Evolutionary conservation across 176 grass and related monocot species (phyloP), one percentile per base, ranked within the genome.

Genomic region (Musa beccarii): DNA sequence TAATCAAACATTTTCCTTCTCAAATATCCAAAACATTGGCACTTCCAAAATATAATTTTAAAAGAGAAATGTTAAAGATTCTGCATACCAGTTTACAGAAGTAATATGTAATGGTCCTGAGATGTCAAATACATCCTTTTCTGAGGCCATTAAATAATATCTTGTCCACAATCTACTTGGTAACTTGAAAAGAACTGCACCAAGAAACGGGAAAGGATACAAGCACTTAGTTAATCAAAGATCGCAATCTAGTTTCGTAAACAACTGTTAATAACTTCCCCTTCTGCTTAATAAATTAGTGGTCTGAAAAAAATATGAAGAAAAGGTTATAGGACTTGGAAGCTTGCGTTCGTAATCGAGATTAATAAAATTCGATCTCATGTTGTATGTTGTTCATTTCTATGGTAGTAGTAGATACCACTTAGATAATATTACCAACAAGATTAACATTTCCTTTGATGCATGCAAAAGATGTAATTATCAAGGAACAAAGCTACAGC

Each of bases 41-140:
- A 61, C 26, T 57, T 34, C 54, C 55, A n/a, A 14, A 63, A 75
- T 9, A 19, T 10, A 10, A 63, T 10, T 21, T 16, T 61, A 51
- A 71, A 0, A 50, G 49, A 12, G 26, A 66, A 50, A 62, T 79
- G 54, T 71, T 71, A 25, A 73, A 82, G 12, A 15, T 11, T 28
- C 11, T n/a, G 57, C 81, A 75, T 93, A 98, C 95, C 95, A 98
- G 63, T 89, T 69, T 49, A 93, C 69, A 70, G 90, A 80, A 22
- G 78, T 87, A 56, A 98, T 80, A 81, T 98, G 84, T 50, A 80
- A 79, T 5, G 90, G 95, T 53, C 90, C 95, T 43, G 84, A 80
- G 13, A 93, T 78, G 70, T 61, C 73, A 86, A 98, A 93, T 10
- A 91, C 65, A 71, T 98, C 94, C 73, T 76, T 98, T 68, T 98